Evolutionary conservation across 176 grass and related monocot species (phyloP), one percentile per base, ranked within the genome.

Genomic region (Pontederia paniculata): DNA sequence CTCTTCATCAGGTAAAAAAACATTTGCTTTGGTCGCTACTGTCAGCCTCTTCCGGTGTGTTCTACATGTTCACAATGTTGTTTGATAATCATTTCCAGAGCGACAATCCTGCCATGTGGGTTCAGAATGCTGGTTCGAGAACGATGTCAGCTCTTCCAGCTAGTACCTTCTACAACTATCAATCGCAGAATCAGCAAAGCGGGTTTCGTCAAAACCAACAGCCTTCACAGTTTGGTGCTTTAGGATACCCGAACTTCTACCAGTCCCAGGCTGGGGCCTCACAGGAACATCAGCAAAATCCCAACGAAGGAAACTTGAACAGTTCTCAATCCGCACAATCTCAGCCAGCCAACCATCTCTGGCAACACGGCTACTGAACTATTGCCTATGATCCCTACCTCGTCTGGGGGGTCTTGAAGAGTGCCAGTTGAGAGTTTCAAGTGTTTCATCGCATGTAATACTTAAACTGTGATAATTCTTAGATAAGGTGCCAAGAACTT

Each of bases 1-100:
- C 87, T 52, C 83, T 80, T 44, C 93, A 97, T 57, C 86, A 98
- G 87, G 94, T 97, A 83, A n/a, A n/a, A n/a, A n/a, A 66, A 62
- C 53, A 66, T 46, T 10, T 28, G 22, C 42, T 10, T 46, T 17
- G 0, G 41, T 37, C 7, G 18, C 14, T 11, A 20, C 49, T 49
- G 15, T 15, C 20, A 17, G 8, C 18, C 17, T 43, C 16, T 44
- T 9, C 17, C 16, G 12, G 11, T 0, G 0, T 9, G 14, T 2
- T 42, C 10, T 59, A 42, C n/a, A 59, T 22, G 13, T 56, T 9
- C 42, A 17, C 37, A 59, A 7, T 59, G 5, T n/a, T 59, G 57
- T 6, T 37, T 42, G 12, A 43, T 49, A 74, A 37, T 50, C 59
- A 5, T 16, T 74, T 17, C 53, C 65, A 98, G 80, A 82, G 72